Evolutionary conservation across 2,329 filamentous ascomycete genomes (phyloP).

Genomic region (Massarina eburnea): DNA sequence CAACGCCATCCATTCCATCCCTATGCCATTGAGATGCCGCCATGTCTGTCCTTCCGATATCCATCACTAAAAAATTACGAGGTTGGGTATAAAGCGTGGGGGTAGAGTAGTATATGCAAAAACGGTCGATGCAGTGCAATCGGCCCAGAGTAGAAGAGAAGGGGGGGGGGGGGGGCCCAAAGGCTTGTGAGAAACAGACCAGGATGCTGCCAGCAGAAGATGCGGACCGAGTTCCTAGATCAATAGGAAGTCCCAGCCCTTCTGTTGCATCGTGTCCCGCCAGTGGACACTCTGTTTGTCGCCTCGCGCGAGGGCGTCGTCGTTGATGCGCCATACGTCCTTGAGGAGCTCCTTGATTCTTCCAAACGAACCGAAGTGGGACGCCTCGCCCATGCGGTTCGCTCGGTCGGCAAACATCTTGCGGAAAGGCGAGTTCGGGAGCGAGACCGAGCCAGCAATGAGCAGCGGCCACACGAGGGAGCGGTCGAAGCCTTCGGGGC

Average conservation of each 20-base stretch:
- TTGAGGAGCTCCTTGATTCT: slow-evolving; percentile 75
- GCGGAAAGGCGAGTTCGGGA: slow-evolving; percentile 73
- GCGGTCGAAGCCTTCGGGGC: slow-evolving; percentile 81
- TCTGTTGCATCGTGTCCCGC: slow-evolving; percentile 89
- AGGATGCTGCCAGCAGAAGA: slow-evolving; percentile 41
- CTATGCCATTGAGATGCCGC: slow-evolving; percentile 20
- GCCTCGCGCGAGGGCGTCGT: slow-evolving; percentile 58
- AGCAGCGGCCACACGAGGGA: slow-evolving; percentile 92
- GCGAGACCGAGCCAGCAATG: slow-evolving; percentile 78
- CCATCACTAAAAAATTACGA: slow-evolving; percentile 39
- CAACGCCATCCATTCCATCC: slow-evolving; percentile 30
- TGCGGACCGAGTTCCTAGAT: slow-evolving; percentile 57
- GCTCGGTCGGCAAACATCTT: slow-evolving; percentile 75
- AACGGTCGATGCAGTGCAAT: slow-evolving; percentile 13
- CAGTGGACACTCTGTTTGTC: slow-evolving; percentile 76
- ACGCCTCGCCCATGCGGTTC: slow-evolving; percentile 72
- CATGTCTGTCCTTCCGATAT: slow-evolving; percentile 15
- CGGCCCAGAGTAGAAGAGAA: slow-evolving; percentile 22
- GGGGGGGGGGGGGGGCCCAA: slow-evolving; percentile 16
- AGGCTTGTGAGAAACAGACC: slow-evolving; percentile 28
- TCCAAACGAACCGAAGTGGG: slow-evolving; percentile 81
- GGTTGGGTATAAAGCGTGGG: slow-evolving; percentile 42
- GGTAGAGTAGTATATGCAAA: slow-evolving; percentile 40
- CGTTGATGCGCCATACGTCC: slow-evolving; percentile 79
- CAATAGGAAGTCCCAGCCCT: slow-evolving; percentile 89